phyloP scores from a whole-genome alignment of 179 eudicot species.

The Dionaea muscipula region DNA sequence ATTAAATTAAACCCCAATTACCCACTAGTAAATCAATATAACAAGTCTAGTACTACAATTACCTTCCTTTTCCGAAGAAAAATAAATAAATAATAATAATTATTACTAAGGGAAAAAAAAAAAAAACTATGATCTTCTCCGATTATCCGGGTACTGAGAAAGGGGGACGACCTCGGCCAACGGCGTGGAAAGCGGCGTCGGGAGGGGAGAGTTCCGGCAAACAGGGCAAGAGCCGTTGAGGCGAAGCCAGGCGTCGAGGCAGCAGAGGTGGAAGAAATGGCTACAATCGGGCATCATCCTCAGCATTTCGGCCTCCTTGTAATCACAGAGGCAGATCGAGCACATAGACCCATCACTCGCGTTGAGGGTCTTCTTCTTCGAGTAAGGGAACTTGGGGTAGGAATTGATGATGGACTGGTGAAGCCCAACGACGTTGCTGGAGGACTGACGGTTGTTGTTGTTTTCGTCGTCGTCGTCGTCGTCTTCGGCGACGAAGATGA shows the following conservation, averaged over 20 bases:
- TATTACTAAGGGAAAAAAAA: too few species aligned
- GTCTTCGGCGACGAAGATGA: constrained; percentile 68
- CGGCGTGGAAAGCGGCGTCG: constrained; percentile 81
- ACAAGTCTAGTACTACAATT: too few species aligned
- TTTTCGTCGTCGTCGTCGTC: constrained; percentile 21
- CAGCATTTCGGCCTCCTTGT: constrained; percentile 57
- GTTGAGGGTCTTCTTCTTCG: constrained; percentile 9
- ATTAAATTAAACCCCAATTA: too few species aligned
- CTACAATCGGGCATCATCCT: constrained; percentile 77
- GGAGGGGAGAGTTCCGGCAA: constrained; percentile 75
- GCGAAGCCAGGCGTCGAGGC: constrained; percentile 79
- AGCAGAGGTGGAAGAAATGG: constrained; percentile 52
- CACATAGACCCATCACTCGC: constrained; percentile 17
- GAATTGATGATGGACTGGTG: constrained; percentile 55
- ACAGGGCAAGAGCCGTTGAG: constrained; percentile 71
- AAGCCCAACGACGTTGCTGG: constrained; percentile 38
- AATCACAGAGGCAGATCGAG: constrained; percentile 72
- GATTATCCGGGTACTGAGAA: constrained; percentile 51
- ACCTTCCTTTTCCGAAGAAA: too few species aligned
- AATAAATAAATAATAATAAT: too few species aligned
- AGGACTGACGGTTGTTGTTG: not conserved
- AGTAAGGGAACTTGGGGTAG: constrained; percentile 51
- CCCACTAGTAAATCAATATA: too few species aligned
- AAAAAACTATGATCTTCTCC: constrained; percentile 36
- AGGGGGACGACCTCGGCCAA: constrained; percentile 72